Conservation (phyloP, 768 basidiomycete species). For the Boletus sp. region DNA sequence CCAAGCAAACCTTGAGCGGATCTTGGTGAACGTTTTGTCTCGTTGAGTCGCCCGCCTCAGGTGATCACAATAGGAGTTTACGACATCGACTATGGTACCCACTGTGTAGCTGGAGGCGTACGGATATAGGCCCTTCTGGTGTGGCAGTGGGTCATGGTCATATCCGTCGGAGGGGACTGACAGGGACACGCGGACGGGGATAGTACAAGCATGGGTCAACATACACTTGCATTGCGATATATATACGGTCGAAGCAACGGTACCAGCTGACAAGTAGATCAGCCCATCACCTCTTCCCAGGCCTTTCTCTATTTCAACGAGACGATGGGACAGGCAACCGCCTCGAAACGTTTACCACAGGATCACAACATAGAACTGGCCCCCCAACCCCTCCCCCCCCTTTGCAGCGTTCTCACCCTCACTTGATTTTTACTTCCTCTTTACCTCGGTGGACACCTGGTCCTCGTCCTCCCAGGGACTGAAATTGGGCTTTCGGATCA, state of each 20-base stretch:
- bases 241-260: constrained; percentile 28
- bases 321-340: constrained; percentile 14
- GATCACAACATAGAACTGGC: constrained; percentile 1
- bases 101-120: neutral
- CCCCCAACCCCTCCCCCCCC: neutral
- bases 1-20: neutral
- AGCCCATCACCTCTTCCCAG: constrained; percentile 17
- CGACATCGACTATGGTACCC: neutral
- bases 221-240: constrained; percentile 30
- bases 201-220: constrained; percentile 21
- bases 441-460: constrained; percentile 18
- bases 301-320: constrained; percentile 12
- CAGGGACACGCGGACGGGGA: neutral
- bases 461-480: constrained; percentile 85
- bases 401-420: neutral
- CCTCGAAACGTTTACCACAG: constrained; percentile 11
- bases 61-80: neutral
- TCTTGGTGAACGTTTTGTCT: neutral
- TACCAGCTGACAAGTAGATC: constrained; percentile 25
- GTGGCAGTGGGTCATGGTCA: neutral
- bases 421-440: constrained; percentile 21
- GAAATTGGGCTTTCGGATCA: constrained; percentile 67
- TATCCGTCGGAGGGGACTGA: neutral
- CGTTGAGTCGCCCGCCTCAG: neutral
- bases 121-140: constrained; percentile 10